Evolutionary conservation across 2,329 filamentous ascomycete species (phyloP).

Genomic region (Tricladium varicosporioides): DNA sequence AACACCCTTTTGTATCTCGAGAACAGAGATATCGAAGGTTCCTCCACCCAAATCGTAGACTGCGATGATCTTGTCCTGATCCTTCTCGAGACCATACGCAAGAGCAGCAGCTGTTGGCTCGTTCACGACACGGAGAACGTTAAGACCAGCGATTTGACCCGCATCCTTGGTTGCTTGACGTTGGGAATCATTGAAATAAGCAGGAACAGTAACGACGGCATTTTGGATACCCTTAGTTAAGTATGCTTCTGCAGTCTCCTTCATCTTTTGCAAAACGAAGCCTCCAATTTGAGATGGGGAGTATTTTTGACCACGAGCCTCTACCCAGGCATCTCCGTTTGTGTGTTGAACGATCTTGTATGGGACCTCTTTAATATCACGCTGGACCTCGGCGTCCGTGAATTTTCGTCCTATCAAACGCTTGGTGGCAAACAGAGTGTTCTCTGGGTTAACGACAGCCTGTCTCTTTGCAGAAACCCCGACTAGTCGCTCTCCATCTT

Average conservation of each 20-base stretch:
- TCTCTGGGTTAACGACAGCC: constrained; percentile 97
- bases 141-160: constrained; percentile 91
- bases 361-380: constrained; percentile 94
- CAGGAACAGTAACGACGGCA: constrained; percentile 92
- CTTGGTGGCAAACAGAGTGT: constrained; percentile 98
- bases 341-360: constrained; percentile 98
- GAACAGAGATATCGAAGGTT: constrained; percentile 98
- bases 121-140: constrained; percentile 96
- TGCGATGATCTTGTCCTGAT: constrained; percentile 82
- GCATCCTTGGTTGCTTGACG: constrained; percentile 98
- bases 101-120: constrained; percentile 95
- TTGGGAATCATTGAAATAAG: constrained; percentile 99
- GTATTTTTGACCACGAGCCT: constrained; percentile 91
- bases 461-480: constrained; percentile 98
- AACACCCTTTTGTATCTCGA: constrained; percentile 96
- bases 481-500: constrained; percentile 93
- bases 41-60: constrained; percentile 98
- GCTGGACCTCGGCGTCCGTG: constrained; percentile 88
- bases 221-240: constrained; percentile 90
- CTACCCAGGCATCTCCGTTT: constrained; percentile 96
- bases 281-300: constrained; percentile 98
- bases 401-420: constrained; percentile 98
- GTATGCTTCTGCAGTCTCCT: constrained; percentile 95
- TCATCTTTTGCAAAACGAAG: constrained; percentile 97
- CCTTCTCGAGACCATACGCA: constrained; percentile 95